Conservation (phyloP, 1,284 basidiomycete species). For the Erythrobasidium hasegawianum region DNA sequence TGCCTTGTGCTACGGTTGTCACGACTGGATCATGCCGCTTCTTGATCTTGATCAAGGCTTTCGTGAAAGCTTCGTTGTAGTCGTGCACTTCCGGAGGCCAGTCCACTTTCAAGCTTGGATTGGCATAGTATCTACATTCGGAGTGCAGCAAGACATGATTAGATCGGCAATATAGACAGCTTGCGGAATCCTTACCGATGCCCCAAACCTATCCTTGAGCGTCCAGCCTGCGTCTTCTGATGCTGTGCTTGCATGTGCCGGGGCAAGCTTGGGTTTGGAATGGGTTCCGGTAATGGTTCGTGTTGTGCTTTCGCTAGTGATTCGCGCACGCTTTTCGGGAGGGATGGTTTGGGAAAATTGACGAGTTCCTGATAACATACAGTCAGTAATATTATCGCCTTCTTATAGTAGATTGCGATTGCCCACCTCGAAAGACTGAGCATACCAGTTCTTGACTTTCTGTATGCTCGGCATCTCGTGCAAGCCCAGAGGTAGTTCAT, state of each 20-base stretch:
- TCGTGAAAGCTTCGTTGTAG: slow-evolving; percentile 89
- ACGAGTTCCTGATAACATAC: slow-evolving; percentile 68
- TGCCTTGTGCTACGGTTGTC: slow-evolving; percentile 85
- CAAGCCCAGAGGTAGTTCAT: slow-evolving; percentile 87
- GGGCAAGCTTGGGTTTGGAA: slow-evolving; percentile 65
- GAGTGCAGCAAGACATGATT: not conserved
- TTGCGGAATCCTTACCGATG: slow-evolving; percentile 17
- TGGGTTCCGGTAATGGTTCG: slow-evolving; percentile 53
- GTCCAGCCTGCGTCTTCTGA: slow-evolving; percentile 12
- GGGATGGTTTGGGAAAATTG: slow-evolving; percentile 68
- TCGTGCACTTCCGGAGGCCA: slow-evolving; percentile 93
- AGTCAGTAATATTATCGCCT: not conserved
- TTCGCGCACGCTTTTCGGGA: slow-evolving; percentile 65
- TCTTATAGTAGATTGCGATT: not conserved
- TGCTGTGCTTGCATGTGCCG: slow-evolving; percentile 26
- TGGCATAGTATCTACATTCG: slow-evolving; percentile 73
- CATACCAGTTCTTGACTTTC: slow-evolving; percentile 98
- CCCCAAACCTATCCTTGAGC: slow-evolving; percentile 21
- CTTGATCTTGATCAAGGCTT: slow-evolving; percentile 83
- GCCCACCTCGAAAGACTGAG: slow-evolving; percentile 91
- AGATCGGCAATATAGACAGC: not conserved
- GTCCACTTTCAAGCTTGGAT: slow-evolving; percentile 56
- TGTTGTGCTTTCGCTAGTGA: slow-evolving; percentile 53
- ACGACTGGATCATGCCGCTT: slow-evolving; percentile 94
- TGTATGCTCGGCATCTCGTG: slow-evolving; percentile 88